These are phyloP conservation scores for Neoscytalidium dimidiatum DNA, from an alignment of 2,329 filamentous ascomycete species.

Conservation along the genomic window DNA sequence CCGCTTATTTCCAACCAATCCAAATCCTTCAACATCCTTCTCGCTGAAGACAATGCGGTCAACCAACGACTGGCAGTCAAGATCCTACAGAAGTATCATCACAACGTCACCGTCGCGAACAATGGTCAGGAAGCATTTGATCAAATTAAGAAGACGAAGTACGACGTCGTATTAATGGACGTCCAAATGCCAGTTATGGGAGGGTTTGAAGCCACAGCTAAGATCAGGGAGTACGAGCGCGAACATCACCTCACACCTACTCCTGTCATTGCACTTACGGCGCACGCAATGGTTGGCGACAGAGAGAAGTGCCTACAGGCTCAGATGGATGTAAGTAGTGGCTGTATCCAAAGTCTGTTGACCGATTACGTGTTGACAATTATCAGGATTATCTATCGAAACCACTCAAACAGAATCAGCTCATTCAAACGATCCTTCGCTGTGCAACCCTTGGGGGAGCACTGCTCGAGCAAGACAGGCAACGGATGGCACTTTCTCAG, in stretches of 20 bases:
- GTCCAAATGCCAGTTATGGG: conserved; percentile 99
- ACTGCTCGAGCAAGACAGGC: conserved; percentile 73
- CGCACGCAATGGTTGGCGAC: conserved; percentile 98
- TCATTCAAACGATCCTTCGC: conserved; percentile 97
- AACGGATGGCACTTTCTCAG: conserved; percentile 35
- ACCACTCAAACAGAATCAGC: conserved; percentile 91
- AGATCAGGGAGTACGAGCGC: conserved; percentile 93
- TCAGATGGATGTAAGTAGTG: conserved; percentile 76
- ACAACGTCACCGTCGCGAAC: conserved; percentile 87
- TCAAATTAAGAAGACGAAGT: conserved; percentile 86
- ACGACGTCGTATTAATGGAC: conserved; percentile 98
- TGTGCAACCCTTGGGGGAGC: conserved; percentile 89
- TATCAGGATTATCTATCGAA: conserved; percentile 88
- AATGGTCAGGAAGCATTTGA: conserved; percentile 94
- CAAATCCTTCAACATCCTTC: conserved; percentile 89
- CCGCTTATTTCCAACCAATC: conserved; percentile 91
- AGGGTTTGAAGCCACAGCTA: conserved; percentile 89
- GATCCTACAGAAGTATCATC: conserved; percentile 96
- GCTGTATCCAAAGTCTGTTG: background rate
- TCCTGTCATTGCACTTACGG: conserved; percentile 94
- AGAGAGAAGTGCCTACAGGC: conserved; percentile 97
- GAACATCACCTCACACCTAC: conserved; percentile 78
- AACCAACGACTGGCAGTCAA: conserved; percentile 96
- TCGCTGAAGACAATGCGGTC: conserved; percentile 96
- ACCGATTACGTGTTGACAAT: conserved; percentile 22